Evolutionary conservation across 2,329 filamentous ascomycete species (phyloP).

Genomic region (Trichoderma arundinaceum): DNA sequence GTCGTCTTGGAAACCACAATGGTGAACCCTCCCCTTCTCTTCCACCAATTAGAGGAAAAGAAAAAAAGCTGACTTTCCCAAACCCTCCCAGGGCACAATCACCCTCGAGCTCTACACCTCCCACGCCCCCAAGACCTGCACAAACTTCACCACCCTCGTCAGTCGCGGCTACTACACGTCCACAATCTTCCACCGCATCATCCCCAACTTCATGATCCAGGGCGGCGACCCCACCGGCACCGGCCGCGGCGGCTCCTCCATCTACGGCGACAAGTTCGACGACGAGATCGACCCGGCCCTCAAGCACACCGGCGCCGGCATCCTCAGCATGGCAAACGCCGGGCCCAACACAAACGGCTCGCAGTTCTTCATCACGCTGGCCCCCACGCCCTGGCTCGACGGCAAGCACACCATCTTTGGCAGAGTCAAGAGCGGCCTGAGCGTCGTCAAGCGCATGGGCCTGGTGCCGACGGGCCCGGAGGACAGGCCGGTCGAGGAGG

Average conservation of each 20-base stretch:
- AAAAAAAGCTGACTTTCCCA: not conserved
- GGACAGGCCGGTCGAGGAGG: conserved; percentile 80
- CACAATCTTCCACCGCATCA: conserved; percentile 90
- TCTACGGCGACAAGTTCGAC: conserved; percentile 92
- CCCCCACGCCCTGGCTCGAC: conserved; percentile 94
- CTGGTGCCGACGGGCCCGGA: conserved; percentile 81
- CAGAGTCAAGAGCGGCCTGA: conserved; percentile 81
- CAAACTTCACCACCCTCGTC: conserved; percentile 83
- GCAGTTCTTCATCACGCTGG: conserved; percentile 95
- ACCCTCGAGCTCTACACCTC: conserved; percentile 86
- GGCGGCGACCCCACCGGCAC: conserved; percentile 93
- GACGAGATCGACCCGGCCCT: conserved; percentile 83
- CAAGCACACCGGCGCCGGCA: conserved; percentile 89
- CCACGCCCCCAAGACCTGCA: conserved; percentile 88
- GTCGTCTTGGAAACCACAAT: conserved; percentile 85
- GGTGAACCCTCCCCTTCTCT: conserved; percentile 54
- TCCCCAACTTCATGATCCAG: conserved; percentile 96
- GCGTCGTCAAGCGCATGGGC: conserved; percentile 85
- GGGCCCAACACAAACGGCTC: conserved; percentile 92
- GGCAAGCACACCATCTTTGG: conserved; percentile 98
- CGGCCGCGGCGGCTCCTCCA: conserved; percentile 83
- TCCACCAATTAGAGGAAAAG: not conserved
- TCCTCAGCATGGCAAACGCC: conserved; percentile 96
- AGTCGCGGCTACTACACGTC: conserved; percentile 85
- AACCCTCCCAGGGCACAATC: conserved; percentile 70